Percentiles rank a stretch among this genome's conserved stretches.
Evolutionary conservation across 2,329 filamentous ascomycete species (phyloP).

Genomic region (Knufia fluminis): DNA sequence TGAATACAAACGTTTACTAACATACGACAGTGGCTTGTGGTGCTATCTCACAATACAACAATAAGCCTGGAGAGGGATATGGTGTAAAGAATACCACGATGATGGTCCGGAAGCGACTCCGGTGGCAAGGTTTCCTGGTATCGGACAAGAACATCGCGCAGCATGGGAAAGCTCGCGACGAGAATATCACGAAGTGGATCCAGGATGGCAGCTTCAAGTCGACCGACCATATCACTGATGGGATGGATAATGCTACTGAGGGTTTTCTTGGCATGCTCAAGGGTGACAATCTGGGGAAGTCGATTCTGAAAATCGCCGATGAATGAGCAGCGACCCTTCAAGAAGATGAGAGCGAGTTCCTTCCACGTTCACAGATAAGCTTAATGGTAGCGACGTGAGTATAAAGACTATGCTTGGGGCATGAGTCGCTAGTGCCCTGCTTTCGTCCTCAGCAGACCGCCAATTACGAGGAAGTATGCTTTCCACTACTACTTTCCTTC

Average conservation of each 20-base stretch:
- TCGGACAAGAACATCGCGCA: conserved; percentile 49
- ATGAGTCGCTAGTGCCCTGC: no score
- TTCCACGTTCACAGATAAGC: no score
- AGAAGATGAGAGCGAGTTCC: background rate
- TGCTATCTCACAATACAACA: conserved; percentile 59
- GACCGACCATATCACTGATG: conserved; percentile 54
- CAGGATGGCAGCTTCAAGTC: conserved; percentile 60
- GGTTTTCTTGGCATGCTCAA: conserved; percentile 62
- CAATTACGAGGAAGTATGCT: no score
- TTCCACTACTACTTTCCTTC: no score
- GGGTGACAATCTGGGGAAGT: conserved; percentile 72
- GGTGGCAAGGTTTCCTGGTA: conserved; percentile 61
- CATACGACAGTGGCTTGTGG: conserved; percentile 26
- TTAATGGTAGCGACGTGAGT: no score
- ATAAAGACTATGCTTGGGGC: no score
- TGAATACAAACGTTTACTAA: background rate
- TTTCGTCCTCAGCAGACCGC: no score
- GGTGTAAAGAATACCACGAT: conserved; percentile 52
- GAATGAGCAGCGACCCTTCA: conserved; percentile 3
- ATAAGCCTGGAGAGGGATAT: conserved; percentile 42
- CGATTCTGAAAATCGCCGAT: conserved; percentile 51
- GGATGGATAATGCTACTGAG: conserved; percentile 61
- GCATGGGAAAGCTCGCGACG: conserved; percentile 57
- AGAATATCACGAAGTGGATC: conserved; percentile 62
- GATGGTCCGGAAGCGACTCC: conserved; percentile 52